These are phyloP conservation scores for Amylocarpus encephaloides DNA, from an alignment of 2,329 filamentous ascomycete species.

Conservation along the genomic window DNA sequence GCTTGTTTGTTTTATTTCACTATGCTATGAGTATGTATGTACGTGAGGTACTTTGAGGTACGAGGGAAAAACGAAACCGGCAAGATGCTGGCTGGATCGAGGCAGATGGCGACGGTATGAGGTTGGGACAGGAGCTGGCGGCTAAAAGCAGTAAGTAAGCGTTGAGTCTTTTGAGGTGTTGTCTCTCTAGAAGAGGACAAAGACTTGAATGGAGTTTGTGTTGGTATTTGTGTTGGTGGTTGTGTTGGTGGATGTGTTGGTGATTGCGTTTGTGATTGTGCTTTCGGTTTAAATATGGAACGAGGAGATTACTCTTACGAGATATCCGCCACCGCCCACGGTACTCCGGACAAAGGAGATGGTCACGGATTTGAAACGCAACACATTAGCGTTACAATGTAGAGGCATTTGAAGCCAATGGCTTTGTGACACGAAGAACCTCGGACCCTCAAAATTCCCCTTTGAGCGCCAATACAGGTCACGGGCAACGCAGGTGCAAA, in stretches of 20 bases:
- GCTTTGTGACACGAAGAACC: background rate
- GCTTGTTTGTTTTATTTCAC: constrained; percentile 42
- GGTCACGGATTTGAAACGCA: background rate
- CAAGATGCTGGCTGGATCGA: constrained; percentile 10
- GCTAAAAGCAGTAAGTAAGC: constrained; percentile 1
- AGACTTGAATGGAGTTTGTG: background rate
- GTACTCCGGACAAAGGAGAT: background rate
- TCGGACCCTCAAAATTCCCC: background rate
- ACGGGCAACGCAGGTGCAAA: too few species aligned
- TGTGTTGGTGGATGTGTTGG: too few species aligned
- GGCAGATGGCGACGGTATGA: constrained; percentile 10
- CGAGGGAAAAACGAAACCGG: constrained; percentile 23
- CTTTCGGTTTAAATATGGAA: too few species aligned
- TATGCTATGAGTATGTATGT: constrained; percentile 37
- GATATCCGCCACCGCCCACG: too few species aligned
- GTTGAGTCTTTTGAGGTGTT: background rate
- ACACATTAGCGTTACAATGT: background rate
- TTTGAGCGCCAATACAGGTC: background rate
- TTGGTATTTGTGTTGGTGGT: too few species aligned
- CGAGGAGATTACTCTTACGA: background rate
- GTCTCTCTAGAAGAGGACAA: background rate
- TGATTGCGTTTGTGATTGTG: too few species aligned
- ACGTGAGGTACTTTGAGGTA: constrained; percentile 31
- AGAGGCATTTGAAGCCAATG: background rate
- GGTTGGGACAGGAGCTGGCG: constrained; percentile 1